These are phyloP conservation scores for Botrytis fabae DNA, from an alignment of 2,329 filamentous ascomycete genomes.

Conservation along the genomic window DNA sequence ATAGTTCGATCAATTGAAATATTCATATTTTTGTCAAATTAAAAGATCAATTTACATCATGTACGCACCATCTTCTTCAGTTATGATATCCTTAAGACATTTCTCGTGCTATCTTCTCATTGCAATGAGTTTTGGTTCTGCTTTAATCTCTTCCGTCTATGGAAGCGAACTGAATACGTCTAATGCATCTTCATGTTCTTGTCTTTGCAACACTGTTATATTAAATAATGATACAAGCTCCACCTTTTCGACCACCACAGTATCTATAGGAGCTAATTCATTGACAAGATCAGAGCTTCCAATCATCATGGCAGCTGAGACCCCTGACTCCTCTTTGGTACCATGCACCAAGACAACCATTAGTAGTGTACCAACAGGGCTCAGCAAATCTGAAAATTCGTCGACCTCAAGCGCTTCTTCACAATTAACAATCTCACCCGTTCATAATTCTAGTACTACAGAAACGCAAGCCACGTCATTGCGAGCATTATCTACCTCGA, in stretches of 20 bases:
- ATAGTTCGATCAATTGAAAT: too few species aligned
- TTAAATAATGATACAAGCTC: not conserved
- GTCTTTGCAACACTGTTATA: not conserved
- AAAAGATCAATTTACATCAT: not conserved
- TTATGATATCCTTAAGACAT: too few species aligned
- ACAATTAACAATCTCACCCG: too few species aligned
- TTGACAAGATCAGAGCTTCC: not conserved
- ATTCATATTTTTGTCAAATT: not conserved
- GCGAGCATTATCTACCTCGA: too few species aligned
- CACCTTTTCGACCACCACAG: not conserved
- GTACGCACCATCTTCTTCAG: not conserved
- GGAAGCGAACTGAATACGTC: not conserved
- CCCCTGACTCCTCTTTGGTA: not conserved
- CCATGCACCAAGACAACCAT: not conserved
- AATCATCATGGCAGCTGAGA: not conserved
- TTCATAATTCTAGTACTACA: too few species aligned
- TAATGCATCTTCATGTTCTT: not conserved
- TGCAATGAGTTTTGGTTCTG: not conserved
- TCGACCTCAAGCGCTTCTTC: too few species aligned
- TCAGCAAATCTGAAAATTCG: not conserved
- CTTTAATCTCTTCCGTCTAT: not conserved
- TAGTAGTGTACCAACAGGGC: not conserved
- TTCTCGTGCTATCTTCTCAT: not conserved
- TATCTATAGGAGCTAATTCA: not conserved
- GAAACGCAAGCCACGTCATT: too few species aligned